Evolutionary conservation across 2,329 filamentous ascomycete genomes (phyloP).

Genomic region (Coniochaeta prunicola): DNA sequence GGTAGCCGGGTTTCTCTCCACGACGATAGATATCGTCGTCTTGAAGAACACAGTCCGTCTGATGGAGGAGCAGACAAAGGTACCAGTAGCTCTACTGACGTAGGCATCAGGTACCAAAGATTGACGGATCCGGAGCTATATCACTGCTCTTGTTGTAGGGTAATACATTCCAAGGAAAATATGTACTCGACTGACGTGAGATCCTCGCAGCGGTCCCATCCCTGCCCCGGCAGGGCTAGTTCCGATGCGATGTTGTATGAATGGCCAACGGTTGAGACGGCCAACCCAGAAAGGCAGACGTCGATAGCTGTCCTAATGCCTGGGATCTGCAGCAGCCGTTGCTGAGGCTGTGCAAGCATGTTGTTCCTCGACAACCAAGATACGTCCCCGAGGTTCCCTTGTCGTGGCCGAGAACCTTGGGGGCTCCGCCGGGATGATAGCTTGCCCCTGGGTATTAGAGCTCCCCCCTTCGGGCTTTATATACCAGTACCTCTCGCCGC

Average conservation of each 20-base stretch:
- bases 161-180: background rate
- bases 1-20: too few relatives aligned
- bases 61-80: background rate
- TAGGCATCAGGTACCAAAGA: background rate
- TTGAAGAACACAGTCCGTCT: background rate
- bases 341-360: background rate
- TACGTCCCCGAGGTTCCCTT: background rate
- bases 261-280: background rate
- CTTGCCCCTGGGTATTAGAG: background rate
- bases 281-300: background rate
- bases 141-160: background rate
- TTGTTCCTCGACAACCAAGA: background rate
- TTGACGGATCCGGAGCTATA: background rate
- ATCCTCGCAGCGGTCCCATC: background rate
- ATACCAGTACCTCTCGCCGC: background rate
- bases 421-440: background rate
- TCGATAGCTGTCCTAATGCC: background rate
- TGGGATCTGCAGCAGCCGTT: background rate
- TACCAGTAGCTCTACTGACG: background rate
- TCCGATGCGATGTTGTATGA: background rate
- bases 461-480: background rate
- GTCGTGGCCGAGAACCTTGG: background rate
- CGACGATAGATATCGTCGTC: background rate
- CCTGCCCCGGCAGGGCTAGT: background rate
- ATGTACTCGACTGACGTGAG: background rate